Percentiles rank a stretch among this genome's conserved stretches.
Evolutionary conservation across 2,329 filamentous ascomycete species (phyloP).

Genomic region (Stagonosporopsis tanaceti): DNA sequence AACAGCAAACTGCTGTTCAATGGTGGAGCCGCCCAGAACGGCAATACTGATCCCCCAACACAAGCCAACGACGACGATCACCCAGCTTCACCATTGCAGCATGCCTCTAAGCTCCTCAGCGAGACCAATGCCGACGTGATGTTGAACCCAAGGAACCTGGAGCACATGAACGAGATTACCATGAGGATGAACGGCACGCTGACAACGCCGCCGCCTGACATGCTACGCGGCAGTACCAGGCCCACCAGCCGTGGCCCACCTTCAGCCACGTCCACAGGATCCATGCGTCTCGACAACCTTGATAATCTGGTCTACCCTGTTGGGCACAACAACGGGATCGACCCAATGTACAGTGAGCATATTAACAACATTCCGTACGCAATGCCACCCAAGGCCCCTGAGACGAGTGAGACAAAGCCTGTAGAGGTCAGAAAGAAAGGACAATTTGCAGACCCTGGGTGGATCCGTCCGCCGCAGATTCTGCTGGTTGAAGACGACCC

Average conservation of each 20-base stretch:
- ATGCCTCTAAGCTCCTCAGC: constrained; percentile 71
- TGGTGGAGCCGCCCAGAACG: constrained; percentile 51
- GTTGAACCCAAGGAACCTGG: constrained; percentile 69
- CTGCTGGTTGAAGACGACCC: constrained; percentile 86
- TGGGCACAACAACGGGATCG: constrained; percentile 88
- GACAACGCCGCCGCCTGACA: constrained; percentile 65
- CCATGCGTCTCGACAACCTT: constrained; percentile 65
- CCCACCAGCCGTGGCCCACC: constrained; percentile 55
- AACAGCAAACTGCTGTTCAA: constrained; percentile 62
- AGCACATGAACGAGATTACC: constrained; percentile 69
- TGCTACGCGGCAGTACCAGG: constrained; percentile 57
- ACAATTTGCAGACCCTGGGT: constrained; percentile 68
- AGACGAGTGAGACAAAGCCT: constrained; percentile 57
- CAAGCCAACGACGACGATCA: constrained; percentile 65
- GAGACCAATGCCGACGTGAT: constrained; percentile 72
- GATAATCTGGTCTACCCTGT: constrained; percentile 88
- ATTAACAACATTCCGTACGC: constrained; percentile 93
- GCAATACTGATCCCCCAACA: constrained; percentile 53
- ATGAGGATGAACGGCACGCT: constrained; percentile 63
- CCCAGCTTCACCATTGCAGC: constrained; percentile 72
- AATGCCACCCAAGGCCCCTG: constrained; percentile 70
- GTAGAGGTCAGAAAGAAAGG: constrained; percentile 68
- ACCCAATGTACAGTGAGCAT: constrained; percentile 92
- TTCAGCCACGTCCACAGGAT: constrained; percentile 60
- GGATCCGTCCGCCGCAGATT: constrained; percentile 76